Evolutionary conservation across 805 yeast genomes (phyloP), one percentile per base, ranked within the genome.

Genomic region (Candida nitratophila): DNA sequence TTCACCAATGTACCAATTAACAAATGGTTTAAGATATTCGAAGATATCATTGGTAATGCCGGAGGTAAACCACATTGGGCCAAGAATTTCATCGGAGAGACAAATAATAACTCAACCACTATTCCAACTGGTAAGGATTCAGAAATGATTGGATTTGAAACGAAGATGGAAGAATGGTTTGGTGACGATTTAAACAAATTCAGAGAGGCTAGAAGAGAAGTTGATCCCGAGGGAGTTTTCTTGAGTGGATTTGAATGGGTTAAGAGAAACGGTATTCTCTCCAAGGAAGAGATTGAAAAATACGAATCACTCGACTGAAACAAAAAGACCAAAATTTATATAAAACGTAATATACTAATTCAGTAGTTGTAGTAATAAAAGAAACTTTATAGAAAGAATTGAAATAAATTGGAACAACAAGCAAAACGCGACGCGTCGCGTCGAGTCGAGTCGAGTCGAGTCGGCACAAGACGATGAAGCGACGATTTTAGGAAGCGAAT

Each of bases 31-130:
- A 74, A 75, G 41, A 69, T 73, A n/a, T 91, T 91, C 63, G 99
- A 91, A 64, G 76, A 77, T 43, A 76, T 87, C 1, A 70, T 90
- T 72, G 73, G 72, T 41, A 79, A 77, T 24, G 89, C 84, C 26
- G 89, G 85, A 32, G 99, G 99, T 37, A 86, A 81, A 61, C 99
- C 99, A 2, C 99, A 91, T 63, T 91, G 99, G 99, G 99, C 99
- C 16, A 91, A 91, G 70, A 90, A 89, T 64, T 91, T 88, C 62
- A 69, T 86, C 45, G 95, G 96, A 1, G 61, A 49, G 41, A 48
- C 35, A 55, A 60, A 45, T 45, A 47, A 29, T 3, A 27, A 35
- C 26, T 17, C 42, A 15, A 29, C 10, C 6, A 12, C 39, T 3
- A 22, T 8, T 4, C n/a, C 16, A 3, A 16, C 16, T 5, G 4